Evolutionary conservation across 768 basidiomycete genomes (phyloP).

Genomic region (Termitomyces sp.): DNA sequence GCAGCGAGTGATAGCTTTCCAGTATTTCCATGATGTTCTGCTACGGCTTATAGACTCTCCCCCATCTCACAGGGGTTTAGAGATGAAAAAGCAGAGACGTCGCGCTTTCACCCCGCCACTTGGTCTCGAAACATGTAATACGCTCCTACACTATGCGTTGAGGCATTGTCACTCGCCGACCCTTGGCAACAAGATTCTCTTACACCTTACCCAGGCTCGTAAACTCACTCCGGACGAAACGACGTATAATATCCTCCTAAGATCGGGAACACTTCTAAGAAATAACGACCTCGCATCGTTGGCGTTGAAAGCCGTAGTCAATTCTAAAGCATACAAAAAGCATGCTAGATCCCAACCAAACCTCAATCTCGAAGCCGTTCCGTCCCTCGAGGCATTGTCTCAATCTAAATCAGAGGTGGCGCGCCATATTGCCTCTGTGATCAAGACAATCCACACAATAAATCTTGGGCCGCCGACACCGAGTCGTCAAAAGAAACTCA

Average conservation of each 20-base stretch:
- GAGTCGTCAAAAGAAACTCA: constrained; percentile 18
- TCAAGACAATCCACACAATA: background rate
- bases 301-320: constrained; percentile 23
- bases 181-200: constrained; percentile 41
- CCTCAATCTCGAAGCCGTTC: background rate
- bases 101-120: constrained; percentile 13
- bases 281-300: constrained; percentile 33
- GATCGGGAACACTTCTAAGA: constrained; percentile 47
- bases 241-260: constrained; percentile 56
- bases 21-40: constrained; percentile 45
- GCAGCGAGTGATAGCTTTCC: constrained; percentile 30
- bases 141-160: constrained; percentile 62
- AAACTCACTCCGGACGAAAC: constrained; percentile 36
- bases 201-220: constrained; percentile 47
- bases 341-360: background rate
- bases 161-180: constrained; percentile 47
- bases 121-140: constrained; percentile 37
- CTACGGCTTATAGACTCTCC: constrained; percentile 30
- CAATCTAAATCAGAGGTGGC: background rate
- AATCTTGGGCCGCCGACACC: constrained; percentile 4
- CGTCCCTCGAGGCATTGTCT: constrained; percentile 1
- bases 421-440: background rate
- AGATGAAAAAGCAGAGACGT: background rate
- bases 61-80: constrained; percentile 11
- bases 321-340: background rate